Evolutionary conservation across 371 early-diverging fungal genomes (phyloP), one percentile per base, ranked within the genome.

Genomic region (Entomophthora muscae): DNA sequence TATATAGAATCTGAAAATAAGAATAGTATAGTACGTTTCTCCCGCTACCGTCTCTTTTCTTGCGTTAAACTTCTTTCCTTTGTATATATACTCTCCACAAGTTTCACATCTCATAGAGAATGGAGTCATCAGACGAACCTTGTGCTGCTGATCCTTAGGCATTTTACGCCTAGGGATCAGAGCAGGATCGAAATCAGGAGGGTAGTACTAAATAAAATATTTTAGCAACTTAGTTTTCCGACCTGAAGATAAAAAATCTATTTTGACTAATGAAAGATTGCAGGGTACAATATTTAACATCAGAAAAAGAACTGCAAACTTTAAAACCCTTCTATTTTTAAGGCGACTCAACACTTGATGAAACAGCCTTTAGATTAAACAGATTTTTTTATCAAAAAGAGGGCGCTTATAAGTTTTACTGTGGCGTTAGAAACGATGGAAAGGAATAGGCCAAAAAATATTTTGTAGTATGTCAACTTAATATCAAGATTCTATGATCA

Each of bases 1-100:
- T 64, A 99, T 95, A 71, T 93, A 91, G 72, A 99, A 98, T 22
- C 98, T 85, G 71, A 84, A 95, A 66, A 95, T 87, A 71, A 87
- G 80, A 70, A 93, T 91, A 53, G 68, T 78, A 57, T 90, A 78
- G 71, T 95, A 99, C 28, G 74, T 77, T 70, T 93, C 95, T 13
- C 81, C 84, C 53, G 83, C 77, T 0, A 86, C 83, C 0, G 84
- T 83, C 67, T 97, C 95, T 72, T 95, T 95, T 54, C 87, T 76
- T 27, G 97, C 95, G 71, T 98, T 97, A 76, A 96, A 95, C 69
- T 98, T 98, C 63, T 91, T 95, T 55, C 93, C 91, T 74, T 95
- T 94, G 74, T 88, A 86, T 64, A 98, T 89, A 74, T 89, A 98
- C 68, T 95, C 92, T 32, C 91, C 91, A 70, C 99, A 98, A 31